A percentile compares a stretch with the other conserved stretches of the same genome.
These are phyloP conservation scores for Fusarium sp. DNA, from an alignment of 2,329 filamentous ascomycete genomes.

Conservation along the genomic window DNA sequence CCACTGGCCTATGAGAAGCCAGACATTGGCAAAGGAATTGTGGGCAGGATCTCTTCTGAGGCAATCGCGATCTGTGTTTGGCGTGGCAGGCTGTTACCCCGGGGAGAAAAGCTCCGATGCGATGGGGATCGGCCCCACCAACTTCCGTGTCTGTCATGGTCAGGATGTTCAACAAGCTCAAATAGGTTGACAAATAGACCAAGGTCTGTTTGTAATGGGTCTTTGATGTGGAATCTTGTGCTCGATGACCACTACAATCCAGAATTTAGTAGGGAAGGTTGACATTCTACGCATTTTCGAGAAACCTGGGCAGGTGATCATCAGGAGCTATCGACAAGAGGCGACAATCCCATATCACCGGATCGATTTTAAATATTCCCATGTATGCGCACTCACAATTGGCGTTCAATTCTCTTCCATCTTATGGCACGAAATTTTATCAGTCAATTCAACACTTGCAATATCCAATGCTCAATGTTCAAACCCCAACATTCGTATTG, in stretches of 20 bases:
- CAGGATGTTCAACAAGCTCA: background rate
- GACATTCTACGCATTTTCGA: conserved; percentile 4
- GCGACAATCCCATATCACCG: conserved; percentile 4
- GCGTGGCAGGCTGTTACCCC: background rate
- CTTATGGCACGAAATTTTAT: background rate
- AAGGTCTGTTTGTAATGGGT: conserved; percentile 9
- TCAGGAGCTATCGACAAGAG: background rate
- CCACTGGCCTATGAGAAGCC: conserved; percentile 2
- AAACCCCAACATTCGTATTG: background rate
- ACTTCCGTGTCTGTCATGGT: background rate
- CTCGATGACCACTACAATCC: conserved; percentile 22
- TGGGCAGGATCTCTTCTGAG: background rate
- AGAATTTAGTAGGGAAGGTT: background rate
- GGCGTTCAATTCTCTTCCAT: no score
- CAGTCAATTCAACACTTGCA: background rate
- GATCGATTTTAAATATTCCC: conserved; percentile 15
- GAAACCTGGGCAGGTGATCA: background rate
- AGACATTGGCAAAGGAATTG: conserved; percentile 11
- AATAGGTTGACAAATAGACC: background rate
- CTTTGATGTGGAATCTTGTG: conserved; percentile 21
- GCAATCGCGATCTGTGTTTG: conserved; percentile 7
- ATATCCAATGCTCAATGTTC: background rate
- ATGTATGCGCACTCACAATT: background rate
- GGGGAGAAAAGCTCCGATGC: conserved; percentile 19
- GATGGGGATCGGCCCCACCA: conserved; percentile 4